Conservation (phyloP, 176 grass and related monocot genomes). For the Saccharum officinarum region DNA sequence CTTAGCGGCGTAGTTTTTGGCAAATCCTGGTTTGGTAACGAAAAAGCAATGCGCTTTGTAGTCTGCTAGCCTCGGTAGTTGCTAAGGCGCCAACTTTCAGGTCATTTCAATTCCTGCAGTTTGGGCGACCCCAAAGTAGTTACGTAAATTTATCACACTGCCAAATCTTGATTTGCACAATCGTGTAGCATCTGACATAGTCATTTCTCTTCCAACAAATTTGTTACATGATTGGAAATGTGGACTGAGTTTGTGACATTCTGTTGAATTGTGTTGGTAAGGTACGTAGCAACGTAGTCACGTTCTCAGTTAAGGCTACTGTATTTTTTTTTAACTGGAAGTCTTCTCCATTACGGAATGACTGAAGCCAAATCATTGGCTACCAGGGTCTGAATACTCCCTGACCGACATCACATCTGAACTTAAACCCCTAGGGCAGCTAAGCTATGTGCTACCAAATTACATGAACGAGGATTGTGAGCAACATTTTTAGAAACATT, state of each 20-base stretch:
- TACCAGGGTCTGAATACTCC: no score
- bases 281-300: background rate
- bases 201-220: background rate
- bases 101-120: constrained; percentile 3
- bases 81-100: constrained; percentile 21
- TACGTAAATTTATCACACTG: background rate
- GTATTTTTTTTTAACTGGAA: background rate
- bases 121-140: background rate
- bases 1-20: background rate
- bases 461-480: no score
- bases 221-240: background rate
- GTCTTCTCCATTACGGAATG: no score
- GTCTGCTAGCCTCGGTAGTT: background rate
- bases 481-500: no score
- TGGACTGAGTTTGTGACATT: background rate
- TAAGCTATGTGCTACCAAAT: no score
- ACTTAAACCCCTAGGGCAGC: no score
- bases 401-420: no score
- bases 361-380: no score
- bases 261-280: background rate
- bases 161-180: background rate
- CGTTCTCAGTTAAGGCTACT: constrained; percentile 3
- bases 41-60: background rate
- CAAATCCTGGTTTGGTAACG: background rate
- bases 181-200: background rate